Evolutionary conservation across 805 yeast species (phyloP), one percentile per base, ranked within the genome.

Genomic region (Kodamaea laetipori): DNA sequence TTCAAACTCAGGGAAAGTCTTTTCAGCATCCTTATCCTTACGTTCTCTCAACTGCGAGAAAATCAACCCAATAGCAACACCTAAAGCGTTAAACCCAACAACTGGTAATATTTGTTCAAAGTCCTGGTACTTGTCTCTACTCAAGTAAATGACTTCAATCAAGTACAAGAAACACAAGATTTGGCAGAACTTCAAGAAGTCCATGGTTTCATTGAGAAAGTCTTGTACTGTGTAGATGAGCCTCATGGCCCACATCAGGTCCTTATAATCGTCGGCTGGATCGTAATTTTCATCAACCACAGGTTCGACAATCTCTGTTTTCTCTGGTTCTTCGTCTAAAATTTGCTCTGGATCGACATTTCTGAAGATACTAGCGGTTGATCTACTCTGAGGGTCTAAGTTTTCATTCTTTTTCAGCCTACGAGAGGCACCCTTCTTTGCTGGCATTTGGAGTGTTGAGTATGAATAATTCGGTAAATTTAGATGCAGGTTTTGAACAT

Each of bases 1-100:
- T 51, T 70, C 65, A 51, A 70, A 71, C 31, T 65, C 68, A 11
- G 76, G 76, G 41, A 63, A 50, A 11, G 38, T 39, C 10, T 17
- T 43, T 15, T 33, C 46, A 50, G 32, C 55, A 54, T 37, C 52
- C 50, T 31, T 39, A 6, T 34, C 42, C 3, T 46, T 49, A 2
- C 60, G 49, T 19, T 56, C 53, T 33, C 34, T 48, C 21, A 40
- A 19, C 45, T 60, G 62, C 31, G 61, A 55, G 41, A 67, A 54
- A 19, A 60, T 37, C 46, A 62, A 45, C 12, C 66, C 71, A 19
- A 64, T 35, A 1, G 55, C 24, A 2, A 67, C 61, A 4, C 73
- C 75, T 18, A 61, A 15, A 5, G 55, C 51, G 49, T 69, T 71
- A 56, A 67, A 69, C 4, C 62, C 66, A 15, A 67, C 55, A 1